Conservation (phyloP, 75 land plant species). For the Adiantum capillusveneris region DNA sequence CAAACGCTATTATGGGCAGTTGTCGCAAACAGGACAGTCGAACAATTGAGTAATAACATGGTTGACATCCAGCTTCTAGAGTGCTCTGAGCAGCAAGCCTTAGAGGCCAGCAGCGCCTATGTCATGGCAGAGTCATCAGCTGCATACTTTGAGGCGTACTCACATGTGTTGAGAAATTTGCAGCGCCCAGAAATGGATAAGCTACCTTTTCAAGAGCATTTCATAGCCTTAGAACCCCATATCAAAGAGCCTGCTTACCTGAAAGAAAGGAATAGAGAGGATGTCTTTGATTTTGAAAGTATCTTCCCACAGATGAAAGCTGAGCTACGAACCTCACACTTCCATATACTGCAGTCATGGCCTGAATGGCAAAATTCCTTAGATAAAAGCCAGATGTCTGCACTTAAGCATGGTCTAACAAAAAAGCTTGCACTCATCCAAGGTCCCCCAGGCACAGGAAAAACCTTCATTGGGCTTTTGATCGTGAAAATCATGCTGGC, state of each 20-base stretch:
- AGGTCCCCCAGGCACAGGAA: constrained; percentile 33
- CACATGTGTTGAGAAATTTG: constrained; percentile 17
- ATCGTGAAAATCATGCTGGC: constrained; percentile 6
- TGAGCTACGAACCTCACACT: constrained; percentile 5
- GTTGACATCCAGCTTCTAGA: constrained; percentile 7
- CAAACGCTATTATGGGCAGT: constrained; percentile 5
- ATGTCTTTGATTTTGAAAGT: constrained; percentile 14
- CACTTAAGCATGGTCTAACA: constrained; percentile 20
- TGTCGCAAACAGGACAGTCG: neutral
- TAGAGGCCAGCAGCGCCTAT: neutral
- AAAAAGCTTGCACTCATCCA: constrained; percentile 21
- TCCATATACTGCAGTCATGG: constrained; percentile 15
- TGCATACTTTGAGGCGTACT: constrained; percentile 25
- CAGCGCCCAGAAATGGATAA: constrained; percentile 18
- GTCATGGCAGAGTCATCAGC: constrained; percentile 19
- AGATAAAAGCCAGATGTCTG: constrained; percentile 16
- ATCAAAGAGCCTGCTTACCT: constrained; percentile 6
- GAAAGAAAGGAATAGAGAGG: constrained; percentile 1
- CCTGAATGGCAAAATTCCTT: constrained; percentile 17
- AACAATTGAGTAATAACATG: neutral
- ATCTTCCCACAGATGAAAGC: constrained; percentile 11
- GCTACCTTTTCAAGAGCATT: constrained; percentile 16
- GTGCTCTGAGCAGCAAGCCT: neutral
- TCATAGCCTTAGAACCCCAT: constrained; percentile 13
- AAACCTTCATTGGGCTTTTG: constrained; percentile 15